Evolutionary conservation across 179 eudicot species (phyloP).

Genomic region (Actinidia arguta): DNA sequence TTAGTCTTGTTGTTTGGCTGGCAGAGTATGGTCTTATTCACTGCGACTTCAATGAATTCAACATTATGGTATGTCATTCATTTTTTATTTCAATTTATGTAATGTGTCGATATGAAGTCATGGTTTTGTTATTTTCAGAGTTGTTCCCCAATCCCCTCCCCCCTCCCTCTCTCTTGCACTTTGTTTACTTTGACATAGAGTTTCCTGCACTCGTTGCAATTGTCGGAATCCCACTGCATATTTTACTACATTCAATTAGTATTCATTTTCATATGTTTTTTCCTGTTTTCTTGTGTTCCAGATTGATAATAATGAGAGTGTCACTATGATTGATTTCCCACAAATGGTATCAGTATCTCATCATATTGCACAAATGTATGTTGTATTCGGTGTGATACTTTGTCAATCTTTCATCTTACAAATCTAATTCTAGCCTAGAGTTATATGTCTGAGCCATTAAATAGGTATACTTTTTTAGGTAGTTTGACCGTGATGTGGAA

Average conservation of each 20-base stretch:
- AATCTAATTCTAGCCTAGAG: neutral
- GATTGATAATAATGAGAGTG: constrained; percentile 92
- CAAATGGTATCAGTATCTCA: constrained; percentile 98
- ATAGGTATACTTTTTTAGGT: constrained; percentile 53
- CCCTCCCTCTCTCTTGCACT: neutral
- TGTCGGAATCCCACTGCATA: neutral
- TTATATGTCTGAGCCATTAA: neutral
- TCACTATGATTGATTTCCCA: constrained; percentile 97
- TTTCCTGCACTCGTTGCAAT: neutral
- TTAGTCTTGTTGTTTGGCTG: constrained; percentile 75
- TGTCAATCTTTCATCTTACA: neutral
- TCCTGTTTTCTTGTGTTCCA: constrained; percentile 31
- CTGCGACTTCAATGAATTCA: constrained; percentile 97
- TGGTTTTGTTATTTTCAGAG: neutral
- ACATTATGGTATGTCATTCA: constrained; percentile 76
- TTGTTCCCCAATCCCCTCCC: no score
- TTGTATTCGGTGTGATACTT: neutral
- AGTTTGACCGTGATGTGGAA: constrained; percentile 96
- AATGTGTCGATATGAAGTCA: neutral
- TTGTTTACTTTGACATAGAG: neutral
- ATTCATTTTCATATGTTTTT: neutral
- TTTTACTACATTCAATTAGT: neutral
- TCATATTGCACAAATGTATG: constrained; percentile 91
- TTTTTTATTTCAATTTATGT: neutral
- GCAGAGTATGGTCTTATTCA: constrained; percentile 99